These are phyloP conservation scores for Xylariales sp. DNA, from an alignment of 2,329 filamentous ascomycete species.

Conservation along the genomic window DNA sequence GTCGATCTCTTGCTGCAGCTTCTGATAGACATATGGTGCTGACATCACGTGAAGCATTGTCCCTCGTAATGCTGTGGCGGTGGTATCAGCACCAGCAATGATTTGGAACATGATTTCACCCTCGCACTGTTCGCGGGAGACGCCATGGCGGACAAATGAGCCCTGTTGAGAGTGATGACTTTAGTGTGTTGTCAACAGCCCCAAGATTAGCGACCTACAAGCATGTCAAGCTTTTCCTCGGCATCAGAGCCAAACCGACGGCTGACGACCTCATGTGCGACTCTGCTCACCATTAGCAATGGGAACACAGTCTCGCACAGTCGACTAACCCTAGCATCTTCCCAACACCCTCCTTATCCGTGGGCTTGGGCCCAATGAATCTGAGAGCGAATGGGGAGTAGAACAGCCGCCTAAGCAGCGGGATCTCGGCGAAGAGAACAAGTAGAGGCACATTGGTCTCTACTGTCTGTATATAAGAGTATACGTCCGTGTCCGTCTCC, in stretches of 20 bases:
- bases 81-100: slow-evolving; percentile 41
- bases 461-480: slow-evolving; percentile 36
- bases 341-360: slow-evolving; percentile 13
- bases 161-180: neutral
- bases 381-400: neutral
- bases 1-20: slow-evolving; percentile 41
- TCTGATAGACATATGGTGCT: slow-evolving; percentile 37
- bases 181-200: neutral
- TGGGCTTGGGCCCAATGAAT: slow-evolving; percentile 2
- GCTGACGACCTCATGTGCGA: neutral
- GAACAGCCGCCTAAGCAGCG: neutral
- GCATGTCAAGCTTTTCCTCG: slow-evolving; percentile 5
- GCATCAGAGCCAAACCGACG: neutral
- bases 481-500: slow-evolving; percentile 34
- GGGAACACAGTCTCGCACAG: no score
- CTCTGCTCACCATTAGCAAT: neutral
- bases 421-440: slow-evolving; percentile 15
- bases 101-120: slow-evolving; percentile 29
- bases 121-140: slow-evolving; percentile 35
- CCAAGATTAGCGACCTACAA: neutral
- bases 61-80: slow-evolving; percentile 43
- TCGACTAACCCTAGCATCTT: slow-evolving; percentile 14
- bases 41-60: slow-evolving; percentile 45
- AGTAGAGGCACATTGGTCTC: slow-evolving; percentile 33
- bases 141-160: slow-evolving; percentile 38